Percentiles rank a stretch among this genome's conserved stretches.
Evolutionary conservation across 2,329 filamentous ascomycete genomes (phyloP).

Genomic region (Nemania bipapillata): DNA sequence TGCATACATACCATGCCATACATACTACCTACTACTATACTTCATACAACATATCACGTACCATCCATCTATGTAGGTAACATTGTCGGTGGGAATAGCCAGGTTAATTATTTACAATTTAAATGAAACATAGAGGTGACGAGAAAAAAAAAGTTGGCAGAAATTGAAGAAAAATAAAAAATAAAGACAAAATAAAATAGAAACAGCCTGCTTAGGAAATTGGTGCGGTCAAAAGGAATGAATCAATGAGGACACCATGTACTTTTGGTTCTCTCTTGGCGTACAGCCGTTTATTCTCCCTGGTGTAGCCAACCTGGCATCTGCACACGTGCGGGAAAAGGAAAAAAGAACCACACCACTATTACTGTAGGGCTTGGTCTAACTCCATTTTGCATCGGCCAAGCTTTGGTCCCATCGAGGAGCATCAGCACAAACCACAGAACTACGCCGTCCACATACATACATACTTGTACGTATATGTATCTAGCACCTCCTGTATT

Average conservation of each 20-base stretch:
- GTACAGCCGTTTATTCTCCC: conserved; percentile 16
- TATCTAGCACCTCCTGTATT: no score
- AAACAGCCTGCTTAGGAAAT: background rate
- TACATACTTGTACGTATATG: no score
- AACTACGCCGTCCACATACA: conserved; percentile 5
- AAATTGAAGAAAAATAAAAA: background rate
- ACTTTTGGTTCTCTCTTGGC: conserved; percentile 10
- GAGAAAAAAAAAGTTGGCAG: no score
- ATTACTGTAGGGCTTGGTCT: conserved; percentile 38
- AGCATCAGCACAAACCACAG: conserved; percentile 16
- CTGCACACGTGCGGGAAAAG: conserved; percentile 36
- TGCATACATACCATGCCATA: background rate
- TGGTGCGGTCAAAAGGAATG: background rate
- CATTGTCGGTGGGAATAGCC: background rate
- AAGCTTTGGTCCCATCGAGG: conserved; percentile 23
- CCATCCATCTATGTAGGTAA: background rate
- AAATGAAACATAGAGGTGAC: no score
- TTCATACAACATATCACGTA: no score
- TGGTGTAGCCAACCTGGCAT: conserved; percentile 28
- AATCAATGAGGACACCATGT: background rate
- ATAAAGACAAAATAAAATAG: background rate
- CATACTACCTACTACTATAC: no score
- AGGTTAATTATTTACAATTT: no score
- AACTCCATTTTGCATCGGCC: conserved; percentile 31
- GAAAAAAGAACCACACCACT: conserved; percentile 26